Evolutionary conservation across 1,284 basidiomycete species (phyloP), one percentile per base, ranked within the genome.

Genomic region (Malassezia arunalokei): DNA sequence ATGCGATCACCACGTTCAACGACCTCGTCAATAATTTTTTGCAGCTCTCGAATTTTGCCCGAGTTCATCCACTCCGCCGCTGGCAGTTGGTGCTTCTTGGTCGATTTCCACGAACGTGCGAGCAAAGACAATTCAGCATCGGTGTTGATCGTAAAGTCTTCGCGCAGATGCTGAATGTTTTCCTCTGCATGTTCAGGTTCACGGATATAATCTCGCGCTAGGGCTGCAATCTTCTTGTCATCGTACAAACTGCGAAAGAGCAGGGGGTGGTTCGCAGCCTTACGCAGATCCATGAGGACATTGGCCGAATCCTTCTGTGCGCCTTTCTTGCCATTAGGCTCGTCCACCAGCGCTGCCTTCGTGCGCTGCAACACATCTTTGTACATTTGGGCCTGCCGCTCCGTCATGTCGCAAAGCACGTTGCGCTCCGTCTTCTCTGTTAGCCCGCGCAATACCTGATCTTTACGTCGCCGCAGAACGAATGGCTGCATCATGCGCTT

Each of bases 401-500:
- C 71, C 0, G 88, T 91, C 87, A 96, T 88, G 24, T 85, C 83
- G 76, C 94, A 98, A 81, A 86, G 87, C 66, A 92, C 86, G 57
- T 95, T 86, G 17, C 83, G 82, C 71, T 95, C 90, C 7, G 81
- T 83, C 77, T 98, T 98, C 58, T 83, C 82, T 1, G 91, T 90
- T 15, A 99, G 80, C 58, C 94, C 89, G 66, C 84, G 84, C 32
- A 98, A 78, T 1, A 99, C 92, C 82, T 92, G 72, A 6, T 56
- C 53, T 76, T 99, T 99, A 60, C 91, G 82, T 43, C 94, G 81
- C 20, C 94, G 85, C 17, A 99, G 79, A 28, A 98, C 91, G 72
- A 99, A 99, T 0, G 94, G 94, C 14, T 87, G 91, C 84, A 99
- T 90, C 90, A 99, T 95, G 73, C 86, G 89, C 76, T 96, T 94